These are phyloP conservation scores for Rehmannia glutinosa DNA, from an alignment of 257 asterid genomes.

Conservation along the genomic window DNA sequence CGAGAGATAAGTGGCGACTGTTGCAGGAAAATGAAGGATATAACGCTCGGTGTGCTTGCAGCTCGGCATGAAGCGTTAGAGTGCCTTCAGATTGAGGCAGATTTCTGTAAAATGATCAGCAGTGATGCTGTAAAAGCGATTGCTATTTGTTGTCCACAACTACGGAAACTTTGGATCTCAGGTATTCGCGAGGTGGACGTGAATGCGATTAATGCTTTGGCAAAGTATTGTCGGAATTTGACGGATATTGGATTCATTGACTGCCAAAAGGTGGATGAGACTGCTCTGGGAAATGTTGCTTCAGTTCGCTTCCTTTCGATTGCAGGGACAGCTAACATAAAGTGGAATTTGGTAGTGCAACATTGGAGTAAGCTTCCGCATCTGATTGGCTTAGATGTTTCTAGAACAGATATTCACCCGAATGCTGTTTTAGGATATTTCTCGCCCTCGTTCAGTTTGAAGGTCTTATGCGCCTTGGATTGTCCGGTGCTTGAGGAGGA, in stretches of 20 bases:
- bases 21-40: slow-evolving; percentile 73
- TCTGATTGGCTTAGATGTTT: slow-evolving; percentile 70
- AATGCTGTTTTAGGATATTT: slow-evolving; percentile 41
- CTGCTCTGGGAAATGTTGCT: slow-evolving; percentile 46
- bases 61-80: slow-evolving; percentile 73
- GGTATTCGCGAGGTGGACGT: slow-evolving; percentile 67
- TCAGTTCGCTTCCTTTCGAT: slow-evolving; percentile 71
- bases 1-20: slow-evolving; percentile 63
- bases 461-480: slow-evolving; percentile 65
- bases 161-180: slow-evolving; percentile 60
- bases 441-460: slow-evolving; percentile 50
- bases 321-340: slow-evolving; percentile 63
- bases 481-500: slow-evolving; percentile 60
- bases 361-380: slow-evolving; percentile 63
- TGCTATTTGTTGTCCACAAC: slow-evolving; percentile 62
- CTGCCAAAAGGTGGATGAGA: slow-evolving; percentile 61
- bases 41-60: slow-evolving; percentile 62
- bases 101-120: slow-evolving; percentile 73
- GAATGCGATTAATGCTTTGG: slow-evolving; percentile 68
- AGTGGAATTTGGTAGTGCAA: slow-evolving; percentile 54
- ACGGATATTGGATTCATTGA: slow-evolving; percentile 69
- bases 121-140: slow-evolving; percentile 70
- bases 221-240: slow-evolving; percentile 49
- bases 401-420: slow-evolving; percentile 63
- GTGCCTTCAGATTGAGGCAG: slow-evolving; percentile 82